Evolutionary conservation across 108 stramenopile genomes (phyloP).

Genomic region (Cyclotella choctawhatcheeana): DNA sequence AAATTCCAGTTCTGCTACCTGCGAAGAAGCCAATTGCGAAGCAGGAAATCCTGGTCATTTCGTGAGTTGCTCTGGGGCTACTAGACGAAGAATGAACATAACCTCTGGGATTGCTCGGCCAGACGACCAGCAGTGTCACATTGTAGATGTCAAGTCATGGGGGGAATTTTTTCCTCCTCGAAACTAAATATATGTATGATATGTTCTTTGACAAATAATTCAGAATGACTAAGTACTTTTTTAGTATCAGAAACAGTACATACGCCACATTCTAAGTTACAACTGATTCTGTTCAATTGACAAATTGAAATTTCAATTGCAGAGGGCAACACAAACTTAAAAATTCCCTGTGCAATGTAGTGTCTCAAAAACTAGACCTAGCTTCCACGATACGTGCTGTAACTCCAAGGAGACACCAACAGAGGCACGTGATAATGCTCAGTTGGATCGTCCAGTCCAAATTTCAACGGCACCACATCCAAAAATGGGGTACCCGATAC

Average conservation of each 20-base stretch:
- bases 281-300: no score
- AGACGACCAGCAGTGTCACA: conserved; percentile 21
- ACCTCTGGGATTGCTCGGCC: conserved; percentile 26
- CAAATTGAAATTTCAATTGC: no score
- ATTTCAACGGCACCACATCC: conserved; percentile 80
- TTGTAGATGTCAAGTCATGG: conserved; percentile 33
- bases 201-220: no score
- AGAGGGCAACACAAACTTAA: no score
- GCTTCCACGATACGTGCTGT: conserved; percentile 87
- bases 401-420: conserved; percentile 88
- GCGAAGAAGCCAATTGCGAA: conserved; percentile 37
- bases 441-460: conserved; percentile 93
- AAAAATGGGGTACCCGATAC: conserved; percentile 82
- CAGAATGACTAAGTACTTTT: no score
- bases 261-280: no score
- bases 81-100: conserved; percentile 43
- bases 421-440: conserved; percentile 94
- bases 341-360: no score
- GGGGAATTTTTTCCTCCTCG: conserved; percentile 25
- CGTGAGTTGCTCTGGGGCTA: conserved; percentile 32
- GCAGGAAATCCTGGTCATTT: conserved; percentile 22
- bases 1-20: conserved; percentile 2
- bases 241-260: not conserved
- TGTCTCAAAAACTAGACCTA: no score
- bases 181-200: not conserved